Conservation (phyloP, 345 rosid genomes). For the Punica granatum region DNA sequence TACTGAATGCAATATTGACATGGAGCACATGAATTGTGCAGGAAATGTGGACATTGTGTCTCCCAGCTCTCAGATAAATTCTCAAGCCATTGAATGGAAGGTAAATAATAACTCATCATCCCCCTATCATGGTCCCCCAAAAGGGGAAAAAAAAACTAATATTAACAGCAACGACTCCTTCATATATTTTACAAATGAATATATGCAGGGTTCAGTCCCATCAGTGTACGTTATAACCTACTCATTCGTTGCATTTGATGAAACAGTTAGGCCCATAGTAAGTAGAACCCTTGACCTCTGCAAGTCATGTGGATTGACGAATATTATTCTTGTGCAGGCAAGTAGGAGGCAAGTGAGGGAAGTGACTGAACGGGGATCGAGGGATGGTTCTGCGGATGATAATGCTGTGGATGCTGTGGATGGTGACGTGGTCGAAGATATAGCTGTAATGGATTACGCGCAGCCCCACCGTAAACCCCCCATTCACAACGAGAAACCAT, state of each 20-base stretch:
- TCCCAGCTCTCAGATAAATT: not conserved
- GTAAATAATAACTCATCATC: not conserved
- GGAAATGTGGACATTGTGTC: not conserved
- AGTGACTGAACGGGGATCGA: not conserved
- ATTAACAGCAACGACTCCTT: too few relatives aligned
- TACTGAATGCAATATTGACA: not conserved
- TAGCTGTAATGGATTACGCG: conserved; percentile 73
- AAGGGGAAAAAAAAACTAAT: not conserved
- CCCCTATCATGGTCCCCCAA: not conserved
- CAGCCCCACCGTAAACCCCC: conserved; percentile 91
- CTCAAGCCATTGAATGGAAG: not conserved
- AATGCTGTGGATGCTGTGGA: conserved; percentile 24
- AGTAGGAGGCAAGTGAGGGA: not conserved
- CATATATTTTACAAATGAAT: too few relatives aligned
- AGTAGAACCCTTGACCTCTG: not conserved
- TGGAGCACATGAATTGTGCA: not conserved
- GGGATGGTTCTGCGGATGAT: conserved; percentile 3
- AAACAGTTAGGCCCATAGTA: not conserved
- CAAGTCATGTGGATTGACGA: not conserved
- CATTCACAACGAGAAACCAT: conserved; percentile 73
- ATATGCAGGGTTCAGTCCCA: not conserved
- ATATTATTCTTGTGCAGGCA: not conserved
- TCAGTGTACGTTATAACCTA: too few relatives aligned
- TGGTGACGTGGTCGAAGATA: conserved; percentile 28
- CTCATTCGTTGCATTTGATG: not conserved